phyloP scores from a whole-genome alignment of 1,284 basidiomycete species.

The Ustilago trichophora region DNA sequence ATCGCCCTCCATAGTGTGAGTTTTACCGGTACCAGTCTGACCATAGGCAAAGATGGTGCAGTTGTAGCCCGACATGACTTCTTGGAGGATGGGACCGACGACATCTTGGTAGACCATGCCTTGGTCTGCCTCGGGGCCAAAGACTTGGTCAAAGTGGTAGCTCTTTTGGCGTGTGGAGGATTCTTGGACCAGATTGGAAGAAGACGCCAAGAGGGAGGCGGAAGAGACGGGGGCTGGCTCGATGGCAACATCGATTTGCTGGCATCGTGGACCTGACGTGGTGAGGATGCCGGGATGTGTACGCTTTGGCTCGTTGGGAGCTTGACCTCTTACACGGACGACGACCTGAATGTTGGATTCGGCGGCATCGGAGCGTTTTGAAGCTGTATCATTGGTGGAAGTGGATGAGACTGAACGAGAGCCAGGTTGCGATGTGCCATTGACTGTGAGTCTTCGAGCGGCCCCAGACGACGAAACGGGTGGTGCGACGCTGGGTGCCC shows the following conservation, averaged over 20 bases:
- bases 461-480: constrained; percentile 32
- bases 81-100: constrained; percentile 88
- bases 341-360: constrained; percentile 64
- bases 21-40: constrained; percentile 98
- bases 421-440: constrained; percentile 10
- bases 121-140: constrained; percentile 97
- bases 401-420: constrained; percentile 21
- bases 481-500: constrained; percentile 44
- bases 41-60: constrained; percentile 99
- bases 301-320: constrained; percentile 38
- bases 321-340: constrained; percentile 57
- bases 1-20: constrained; percentile 72
- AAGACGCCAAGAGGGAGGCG: constrained; percentile 22
- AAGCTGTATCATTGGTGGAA: constrained; percentile 19
- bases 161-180: constrained; percentile 53
- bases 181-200: constrained; percentile 37
- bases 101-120: constrained; percentile 93
- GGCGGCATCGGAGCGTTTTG: constrained; percentile 21
- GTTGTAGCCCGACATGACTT: constrained; percentile 94
- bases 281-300: constrained; percentile 39
- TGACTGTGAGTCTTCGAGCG: constrained; percentile 25
- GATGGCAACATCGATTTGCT: constrained; percentile 54
- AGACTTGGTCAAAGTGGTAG: constrained; percentile 70
- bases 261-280: constrained; percentile 55
- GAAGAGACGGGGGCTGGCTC: constrained; percentile 49